phyloP scores from a whole-genome alignment of 495 filamentous ascomycete species.

The Melanomma pulvis-pyrius region DNA sequence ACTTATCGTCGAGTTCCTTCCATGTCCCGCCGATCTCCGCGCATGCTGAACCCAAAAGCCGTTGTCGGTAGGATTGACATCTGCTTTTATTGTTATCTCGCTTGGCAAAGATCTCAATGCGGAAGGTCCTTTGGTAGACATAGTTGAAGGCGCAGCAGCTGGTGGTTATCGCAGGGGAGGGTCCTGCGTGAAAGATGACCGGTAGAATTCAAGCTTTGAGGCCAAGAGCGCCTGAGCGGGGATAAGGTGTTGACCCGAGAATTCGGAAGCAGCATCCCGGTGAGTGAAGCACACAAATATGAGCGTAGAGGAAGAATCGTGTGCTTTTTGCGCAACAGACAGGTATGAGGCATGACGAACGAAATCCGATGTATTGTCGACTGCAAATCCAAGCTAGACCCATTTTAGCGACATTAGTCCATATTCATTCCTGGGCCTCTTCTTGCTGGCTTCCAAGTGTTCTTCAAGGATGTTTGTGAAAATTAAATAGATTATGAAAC shows the following conservation, averaged over 20 bases:
- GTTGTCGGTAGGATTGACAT: not conserved
- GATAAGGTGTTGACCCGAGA: not conserved
- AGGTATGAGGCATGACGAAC: too few relatives aligned
- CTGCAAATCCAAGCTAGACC: too few relatives aligned
- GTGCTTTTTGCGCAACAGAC: too few relatives aligned
- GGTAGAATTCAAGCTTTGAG: constrained; percentile 1
- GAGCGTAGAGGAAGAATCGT: too few relatives aligned
- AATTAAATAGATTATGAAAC: not conserved
- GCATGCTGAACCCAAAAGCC: not conserved
- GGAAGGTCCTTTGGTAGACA: constrained; percentile 6
- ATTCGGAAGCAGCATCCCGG: constrained; percentile 12
- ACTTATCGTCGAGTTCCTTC: not conserved
- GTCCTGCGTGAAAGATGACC: constrained; percentile 7
- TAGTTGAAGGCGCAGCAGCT: not conserved
- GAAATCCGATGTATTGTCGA: too few relatives aligned
- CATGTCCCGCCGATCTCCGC: not conserved
- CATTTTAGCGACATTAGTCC: not conserved
- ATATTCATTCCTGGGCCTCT: not conserved
- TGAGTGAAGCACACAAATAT: not conserved
- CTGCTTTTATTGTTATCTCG: not conserved
- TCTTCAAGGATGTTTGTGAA: not conserved
- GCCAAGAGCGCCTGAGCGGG: constrained; percentile 7
- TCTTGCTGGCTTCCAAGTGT: too few relatives aligned
- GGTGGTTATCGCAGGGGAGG: constrained; percentile 18
- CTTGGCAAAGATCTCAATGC: constrained; percentile 17